A percentile compares a stretch with the other conserved stretches of the same genome.
Evolutionary conservation across 305 asterid genomes (phyloP).

Genomic region (Petunia hybrid): DNA sequence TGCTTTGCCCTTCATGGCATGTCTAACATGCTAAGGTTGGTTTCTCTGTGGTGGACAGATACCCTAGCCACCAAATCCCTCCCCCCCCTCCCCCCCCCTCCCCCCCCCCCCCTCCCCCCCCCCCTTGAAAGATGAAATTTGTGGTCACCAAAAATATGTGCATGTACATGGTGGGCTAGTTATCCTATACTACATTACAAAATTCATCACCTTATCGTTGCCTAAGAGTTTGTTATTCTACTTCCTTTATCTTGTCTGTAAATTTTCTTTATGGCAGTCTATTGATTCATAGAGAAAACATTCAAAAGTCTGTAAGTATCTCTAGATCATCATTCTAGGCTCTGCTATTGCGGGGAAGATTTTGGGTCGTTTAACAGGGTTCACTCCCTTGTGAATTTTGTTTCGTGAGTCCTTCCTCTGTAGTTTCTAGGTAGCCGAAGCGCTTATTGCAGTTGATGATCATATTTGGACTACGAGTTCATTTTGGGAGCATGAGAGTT

Average conservation of each 20-base stretch:
- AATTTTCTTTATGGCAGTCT: not conserved
- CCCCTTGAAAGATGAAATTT: not conserved
- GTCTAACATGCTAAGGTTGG: not conserved
- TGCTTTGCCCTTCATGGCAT: not conserved
- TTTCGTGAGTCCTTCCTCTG: not conserved
- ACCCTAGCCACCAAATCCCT: not conserved
- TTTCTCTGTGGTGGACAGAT: not conserved
- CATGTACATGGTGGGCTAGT: not conserved
- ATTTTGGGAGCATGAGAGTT: not conserved
- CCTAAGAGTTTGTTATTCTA: not conserved
- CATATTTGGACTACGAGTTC: not conserved
- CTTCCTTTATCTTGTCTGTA: not conserved
- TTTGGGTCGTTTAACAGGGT: slow-evolving; percentile 7
- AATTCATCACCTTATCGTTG: not conserved
- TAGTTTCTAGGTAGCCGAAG: not conserved
- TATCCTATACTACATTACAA: not conserved
- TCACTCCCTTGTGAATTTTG: not conserved
- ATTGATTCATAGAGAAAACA: slow-evolving; percentile 10
- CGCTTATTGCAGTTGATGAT: slow-evolving; percentile 1
- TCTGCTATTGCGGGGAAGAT: not conserved
- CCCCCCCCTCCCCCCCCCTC: too few relatives aligned
- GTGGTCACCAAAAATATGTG: not conserved
- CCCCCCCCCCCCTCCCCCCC: too few relatives aligned
- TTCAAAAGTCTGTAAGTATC: not conserved
- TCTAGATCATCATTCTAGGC: slow-evolving; percentile 13